Base-by-base conservation (phyloP, 1,139 yeast species). In the Suhomyces coccinellae region DNA sequence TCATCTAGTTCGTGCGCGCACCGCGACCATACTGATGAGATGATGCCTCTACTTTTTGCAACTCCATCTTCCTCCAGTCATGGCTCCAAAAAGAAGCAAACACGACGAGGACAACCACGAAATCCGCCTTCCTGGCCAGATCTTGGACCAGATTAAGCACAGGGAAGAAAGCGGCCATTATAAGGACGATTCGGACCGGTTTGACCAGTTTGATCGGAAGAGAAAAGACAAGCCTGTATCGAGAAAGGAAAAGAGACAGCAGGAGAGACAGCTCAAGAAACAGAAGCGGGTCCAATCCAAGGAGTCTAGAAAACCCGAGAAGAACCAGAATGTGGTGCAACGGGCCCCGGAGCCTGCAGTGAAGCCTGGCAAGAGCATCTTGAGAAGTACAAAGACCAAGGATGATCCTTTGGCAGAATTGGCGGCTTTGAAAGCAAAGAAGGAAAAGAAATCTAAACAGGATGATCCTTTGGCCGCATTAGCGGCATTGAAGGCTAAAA, bases 61-160 rank as follows among this genome's bases (percentile, higher is more conserved):
- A 29, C 39, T 36, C n/a, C 36, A 28, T 15, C 26, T 28, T 4
- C 6, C 37, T 12, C 12, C 31, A 47, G 35, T n/a, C 32, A 49
- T 44, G 48, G 48, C 49, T 6, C 33, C 33, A 29, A 43, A 34
- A 12, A 26, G 14, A 27, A 24, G 33, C 14, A 41, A 33, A 27
- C 7, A 45, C 24, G 50, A 41, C 8, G 58, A 52, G 4, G 66
- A 59, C 15, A 38, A 52, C 6, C 83, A 78, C 53, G 77, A 75
- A 8, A 83, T 86, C 41, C 74, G 82, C 48, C 69, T 87, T 24
- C 96, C 96, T 0, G 87, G 86, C 1, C 66, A 70, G 14, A 62
- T 88, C 32, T 61, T 87, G 41, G 93, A 87, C 52, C 84, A 83
- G 58, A 75, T 87, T 50, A 73, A 79, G 49, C 65, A 61, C 20